Percentiles rank a stretch among this genome's conserved stretches.
Evolutionary conservation across 345 rosid genomes (phyloP).

Genomic region (Eucalyptus coolabah): DNA sequence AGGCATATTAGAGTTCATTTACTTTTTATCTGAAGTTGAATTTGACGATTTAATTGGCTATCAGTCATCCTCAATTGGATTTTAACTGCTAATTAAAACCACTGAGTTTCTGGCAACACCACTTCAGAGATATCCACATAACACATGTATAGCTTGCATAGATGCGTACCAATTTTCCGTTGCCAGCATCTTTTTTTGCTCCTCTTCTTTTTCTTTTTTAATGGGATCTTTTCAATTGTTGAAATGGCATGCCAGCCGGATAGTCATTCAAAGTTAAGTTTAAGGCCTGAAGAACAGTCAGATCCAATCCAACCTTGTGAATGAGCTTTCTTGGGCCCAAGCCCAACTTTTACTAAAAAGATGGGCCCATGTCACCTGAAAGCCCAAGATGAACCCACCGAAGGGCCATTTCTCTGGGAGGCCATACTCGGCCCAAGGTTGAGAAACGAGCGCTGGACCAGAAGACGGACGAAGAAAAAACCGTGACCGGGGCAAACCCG

Average conservation of each 20-base stretch:
- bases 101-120: background rate
- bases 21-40: background rate
- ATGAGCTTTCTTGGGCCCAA: background rate
- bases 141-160: background rate
- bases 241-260: background rate
- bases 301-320: background rate
- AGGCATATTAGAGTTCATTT: background rate
- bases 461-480: background rate
- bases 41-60: background rate
- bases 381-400: background rate
- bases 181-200: background rate
- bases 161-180: background rate
- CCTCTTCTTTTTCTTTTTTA: background rate
- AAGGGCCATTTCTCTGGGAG: background rate
- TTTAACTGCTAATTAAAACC: background rate
- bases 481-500: background rate
- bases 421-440: background rate
- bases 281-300: background rate
- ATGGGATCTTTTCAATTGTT: background rate
- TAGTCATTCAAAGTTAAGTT: background rate
- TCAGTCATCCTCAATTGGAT: background rate
- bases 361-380: background rate
- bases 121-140: background rate
- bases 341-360: background rate
- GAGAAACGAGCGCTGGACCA: background rate